A percentile compares a stretch with the other conserved stretches of the same genome.
These are phyloP conservation scores for Eucalyptus regnans DNA, from an alignment of 345 rosid genomes.

Conservation along the genomic window DNA sequence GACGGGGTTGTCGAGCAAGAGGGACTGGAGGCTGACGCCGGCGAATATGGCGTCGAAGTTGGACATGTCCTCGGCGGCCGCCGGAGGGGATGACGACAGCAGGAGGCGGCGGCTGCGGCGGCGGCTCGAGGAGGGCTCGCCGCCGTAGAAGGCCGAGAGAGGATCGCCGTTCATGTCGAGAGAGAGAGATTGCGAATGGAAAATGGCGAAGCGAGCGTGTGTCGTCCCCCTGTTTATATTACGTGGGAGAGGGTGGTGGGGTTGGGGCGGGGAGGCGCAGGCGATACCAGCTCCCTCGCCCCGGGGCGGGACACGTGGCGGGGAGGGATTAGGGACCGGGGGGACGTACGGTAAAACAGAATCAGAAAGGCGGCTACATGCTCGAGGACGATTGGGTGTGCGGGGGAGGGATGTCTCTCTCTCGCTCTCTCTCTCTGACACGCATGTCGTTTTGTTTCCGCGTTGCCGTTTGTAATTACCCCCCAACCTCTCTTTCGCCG, in stretches of 20 bases:
- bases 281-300: neutral
- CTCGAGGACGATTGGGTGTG: constrained; percentile 14
- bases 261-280: neutral
- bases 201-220: neutral
- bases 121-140: neutral
- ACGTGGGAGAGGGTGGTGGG: neutral
- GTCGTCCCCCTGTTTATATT: neutral
- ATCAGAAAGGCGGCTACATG: constrained; percentile 13
- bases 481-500: neutral
- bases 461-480: neutral
- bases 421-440: neutral
- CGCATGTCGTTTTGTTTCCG: neutral
- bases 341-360: neutral
- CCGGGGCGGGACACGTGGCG: constrained; percentile 13
- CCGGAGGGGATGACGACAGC: neutral
- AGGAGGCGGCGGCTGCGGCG: neutral
- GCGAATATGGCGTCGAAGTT: neutral
- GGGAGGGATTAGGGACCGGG: neutral
- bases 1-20: neutral
- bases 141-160: neutral
- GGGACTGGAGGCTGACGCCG: constrained; percentile 2
- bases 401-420: neutral
- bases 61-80: neutral
- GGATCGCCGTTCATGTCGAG: neutral
- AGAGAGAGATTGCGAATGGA: neutral